A percentile compares a stretch with the other conserved stretches of the same genome.
phyloP scores from a whole-genome alignment of 177 flowering plant species.

The Telopea speciosissima region DNA sequence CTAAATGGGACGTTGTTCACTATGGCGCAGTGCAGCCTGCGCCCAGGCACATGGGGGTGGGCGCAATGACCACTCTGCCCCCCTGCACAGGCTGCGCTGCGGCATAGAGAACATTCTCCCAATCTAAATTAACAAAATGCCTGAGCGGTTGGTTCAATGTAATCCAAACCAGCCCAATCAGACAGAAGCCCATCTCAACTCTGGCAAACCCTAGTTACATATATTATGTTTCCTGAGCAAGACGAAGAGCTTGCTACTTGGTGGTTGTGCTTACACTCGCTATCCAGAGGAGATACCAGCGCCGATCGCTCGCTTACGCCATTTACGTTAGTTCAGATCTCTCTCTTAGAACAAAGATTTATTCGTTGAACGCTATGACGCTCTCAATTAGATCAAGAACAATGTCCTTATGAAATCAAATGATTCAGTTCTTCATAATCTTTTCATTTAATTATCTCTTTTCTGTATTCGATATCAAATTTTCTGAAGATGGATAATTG shows the following conservation, averaged over 20 bases:
- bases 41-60: too few species aligned
- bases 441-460: too few species aligned
- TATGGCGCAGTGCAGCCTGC: too few species aligned
- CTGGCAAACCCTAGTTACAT: constrained; percentile 21
- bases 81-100: too few species aligned
- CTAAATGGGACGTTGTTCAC: too few species aligned
- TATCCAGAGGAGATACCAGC: not conserved
- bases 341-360: not conserved
- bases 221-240: constrained; percentile 17
- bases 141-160: too few species aligned
- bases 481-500: not conserved
- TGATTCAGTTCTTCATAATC: not conserved
- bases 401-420: not conserved
- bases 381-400: not conserved
- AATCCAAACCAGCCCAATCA: not conserved
- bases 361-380: not conserved
- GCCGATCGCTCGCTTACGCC: not conserved
- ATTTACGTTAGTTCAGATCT: not conserved
- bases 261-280: not conserved
- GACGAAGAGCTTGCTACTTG: too few species aligned
- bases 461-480: not conserved
- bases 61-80: too few species aligned
- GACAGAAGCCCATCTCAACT: not conserved
- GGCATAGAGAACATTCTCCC: too few species aligned
- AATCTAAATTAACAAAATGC: too few species aligned